phyloP scores from a whole-genome alignment of 352 stramenopile genomes.

The Pythium scleroteichum region DNA sequence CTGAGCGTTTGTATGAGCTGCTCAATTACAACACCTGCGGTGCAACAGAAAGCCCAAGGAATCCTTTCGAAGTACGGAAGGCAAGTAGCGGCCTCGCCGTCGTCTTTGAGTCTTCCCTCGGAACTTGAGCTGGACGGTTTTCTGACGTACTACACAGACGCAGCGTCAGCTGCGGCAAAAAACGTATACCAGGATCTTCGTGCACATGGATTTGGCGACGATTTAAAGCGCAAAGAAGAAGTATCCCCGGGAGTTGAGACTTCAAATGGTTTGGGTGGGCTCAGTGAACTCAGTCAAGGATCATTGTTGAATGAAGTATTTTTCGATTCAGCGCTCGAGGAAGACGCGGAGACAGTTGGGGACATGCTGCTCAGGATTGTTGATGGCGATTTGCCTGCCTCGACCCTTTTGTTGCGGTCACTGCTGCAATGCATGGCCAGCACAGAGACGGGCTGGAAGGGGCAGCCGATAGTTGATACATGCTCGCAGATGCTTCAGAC shows the following conservation, averaged over 20 bases:
- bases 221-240: slow-evolving; percentile 56
- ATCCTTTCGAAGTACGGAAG: slow-evolving; percentile 79
- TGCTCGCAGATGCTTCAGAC: slow-evolving; percentile 64
- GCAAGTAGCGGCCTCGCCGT: slow-evolving; percentile 30
- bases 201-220: slow-evolving; percentile 79
- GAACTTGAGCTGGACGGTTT: slow-evolving; percentile 77
- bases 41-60: slow-evolving; percentile 64
- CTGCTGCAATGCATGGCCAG: slow-evolving; percentile 79
- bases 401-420: slow-evolving; percentile 58
- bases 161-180: slow-evolving; percentile 70
- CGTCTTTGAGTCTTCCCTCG: slow-evolving; percentile 10
- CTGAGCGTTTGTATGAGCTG: slow-evolving; percentile 72
- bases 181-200: slow-evolving; percentile 81
- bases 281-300: slow-evolving; percentile 60
- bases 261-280: slow-evolving; percentile 40
- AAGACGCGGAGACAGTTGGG: slow-evolving; percentile 80
- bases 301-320: slow-evolving; percentile 81
- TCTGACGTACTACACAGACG: slow-evolving; percentile 82
- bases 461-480: slow-evolving; percentile 77
- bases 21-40: slow-evolving; percentile 40
- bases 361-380: slow-evolving; percentile 75
- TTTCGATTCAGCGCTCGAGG: slow-evolving; percentile 83
- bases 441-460: slow-evolving; percentile 87
- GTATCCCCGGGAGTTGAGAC: slow-evolving; percentile 23
- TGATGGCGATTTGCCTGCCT: slow-evolving; percentile 61